Conservation (phyloP, 2,329 filamentous ascomycete species). For the Aureobasidium leucospermi region DNA sequence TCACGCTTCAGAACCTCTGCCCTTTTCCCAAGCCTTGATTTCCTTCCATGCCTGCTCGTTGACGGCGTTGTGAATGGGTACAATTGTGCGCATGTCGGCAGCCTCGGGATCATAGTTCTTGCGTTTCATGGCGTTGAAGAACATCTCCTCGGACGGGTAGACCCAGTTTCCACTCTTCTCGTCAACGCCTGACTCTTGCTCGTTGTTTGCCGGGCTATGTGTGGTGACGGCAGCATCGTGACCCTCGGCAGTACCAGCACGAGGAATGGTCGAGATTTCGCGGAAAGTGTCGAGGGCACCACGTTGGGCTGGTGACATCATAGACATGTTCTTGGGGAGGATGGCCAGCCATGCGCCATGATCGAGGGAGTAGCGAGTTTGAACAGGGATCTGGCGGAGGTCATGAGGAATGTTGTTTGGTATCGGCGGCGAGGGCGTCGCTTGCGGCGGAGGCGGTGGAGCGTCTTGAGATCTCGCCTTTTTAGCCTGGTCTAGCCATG, state of each 20-base stretch:
- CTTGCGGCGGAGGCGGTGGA: slow-evolving; percentile 28
- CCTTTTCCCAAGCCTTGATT: slow-evolving; percentile 81
- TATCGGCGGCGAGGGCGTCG: slow-evolving; percentile 19
- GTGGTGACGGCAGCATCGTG: slow-evolving; percentile 27
- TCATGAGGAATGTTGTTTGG: slow-evolving; percentile 31
- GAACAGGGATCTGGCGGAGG: slow-evolving; percentile 15
- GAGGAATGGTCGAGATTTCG: slow-evolving; percentile 68
- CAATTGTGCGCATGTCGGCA: slow-evolving; percentile 80
- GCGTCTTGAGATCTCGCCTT: slow-evolving; percentile 15
- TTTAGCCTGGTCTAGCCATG: slow-evolving; percentile 63
- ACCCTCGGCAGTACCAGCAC: slow-evolving; percentile 33
- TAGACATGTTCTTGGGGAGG: slow-evolving; percentile 19
- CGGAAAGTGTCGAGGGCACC: slow-evolving; percentile 55
- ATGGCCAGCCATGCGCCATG: slow-evolving; percentile 25
- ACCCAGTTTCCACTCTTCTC: slow-evolving; percentile 79
- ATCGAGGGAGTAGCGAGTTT: slow-evolving; percentile 26
- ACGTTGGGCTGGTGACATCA: slow-evolving; percentile 29
- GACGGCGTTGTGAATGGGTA: slow-evolving; percentile 96
- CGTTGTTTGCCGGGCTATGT: slow-evolving; percentile 58
- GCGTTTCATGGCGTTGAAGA: slow-evolving; percentile 92
- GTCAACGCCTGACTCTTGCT: slow-evolving; percentile 69
- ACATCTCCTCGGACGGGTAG: slow-evolving; percentile 94
- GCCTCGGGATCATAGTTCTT: slow-evolving; percentile 69
- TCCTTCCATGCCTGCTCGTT: slow-evolving; percentile 95
- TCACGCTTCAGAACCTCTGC: slow-evolving; percentile 51